phyloP scores from a whole-genome alignment of 371 early-diverging fungal species.

The Mortierella sp. region DNA sequence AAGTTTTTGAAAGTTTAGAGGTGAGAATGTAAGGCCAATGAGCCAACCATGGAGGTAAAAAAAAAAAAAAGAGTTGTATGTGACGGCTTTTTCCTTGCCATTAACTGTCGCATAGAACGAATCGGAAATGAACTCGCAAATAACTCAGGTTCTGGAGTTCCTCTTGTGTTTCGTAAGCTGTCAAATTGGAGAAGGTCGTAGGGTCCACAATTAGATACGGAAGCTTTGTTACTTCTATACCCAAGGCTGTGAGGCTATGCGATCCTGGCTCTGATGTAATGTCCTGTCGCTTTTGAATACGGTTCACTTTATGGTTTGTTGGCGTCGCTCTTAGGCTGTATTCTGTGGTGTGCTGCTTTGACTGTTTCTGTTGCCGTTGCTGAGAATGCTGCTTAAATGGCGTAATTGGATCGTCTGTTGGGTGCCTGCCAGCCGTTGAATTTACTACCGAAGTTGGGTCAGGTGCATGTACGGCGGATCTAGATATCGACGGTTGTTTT shows the following conservation, averaged over 20 bases:
- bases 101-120: conserved; percentile 31
- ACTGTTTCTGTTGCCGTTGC: too few relatives aligned
- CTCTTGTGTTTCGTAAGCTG: conserved; percentile 21
- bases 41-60: background rate
- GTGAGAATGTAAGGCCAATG: background rate
- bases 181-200: conserved; percentile 35
- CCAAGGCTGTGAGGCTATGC: background rate
- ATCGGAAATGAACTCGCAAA: conserved; percentile 38
- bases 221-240: background rate
- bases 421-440: too few relatives aligned
- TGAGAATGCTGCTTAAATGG: too few relatives aligned
- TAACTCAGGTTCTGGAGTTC: conserved; percentile 13
- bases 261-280: background rate
- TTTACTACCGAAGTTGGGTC: too few relatives aligned
- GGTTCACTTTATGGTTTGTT: too few relatives aligned
- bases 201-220: conserved; percentile 33
- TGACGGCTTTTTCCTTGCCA: background rate
- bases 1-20: background rate
- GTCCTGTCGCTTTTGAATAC: background rate
- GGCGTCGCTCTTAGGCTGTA: too few relatives aligned
- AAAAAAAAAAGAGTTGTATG: conserved; percentile 2
- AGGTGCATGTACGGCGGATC: too few relatives aligned
- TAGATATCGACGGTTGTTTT: too few relatives aligned
- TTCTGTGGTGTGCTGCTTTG: too few relatives aligned
- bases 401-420: too few relatives aligned